Percentiles rank a stretch among this genome's conserved stretches.
phyloP scores from a whole-genome alignment of 345 rosid genomes.

The Anastatica hierochuntica region DNA sequence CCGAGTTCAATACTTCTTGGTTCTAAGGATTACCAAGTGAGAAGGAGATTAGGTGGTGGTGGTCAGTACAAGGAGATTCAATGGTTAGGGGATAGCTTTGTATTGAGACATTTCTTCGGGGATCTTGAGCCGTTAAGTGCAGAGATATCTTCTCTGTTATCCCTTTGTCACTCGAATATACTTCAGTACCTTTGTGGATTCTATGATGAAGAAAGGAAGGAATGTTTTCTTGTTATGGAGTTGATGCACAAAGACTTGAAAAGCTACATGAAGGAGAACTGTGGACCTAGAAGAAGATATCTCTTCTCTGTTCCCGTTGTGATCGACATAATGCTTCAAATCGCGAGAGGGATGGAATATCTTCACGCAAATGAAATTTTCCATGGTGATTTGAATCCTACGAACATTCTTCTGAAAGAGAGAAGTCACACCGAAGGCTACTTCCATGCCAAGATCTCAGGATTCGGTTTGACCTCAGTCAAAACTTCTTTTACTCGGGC shows the following conservation, averaged over 20 bases:
- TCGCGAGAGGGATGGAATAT: constrained; percentile 90
- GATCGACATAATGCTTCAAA: constrained; percentile 81
- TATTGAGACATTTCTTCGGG: constrained; percentile 50
- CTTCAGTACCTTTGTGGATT: constrained; percentile 68
- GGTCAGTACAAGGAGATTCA: constrained; percentile 73
- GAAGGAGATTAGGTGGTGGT: constrained; percentile 52
- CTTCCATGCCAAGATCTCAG: constrained; percentile 63
- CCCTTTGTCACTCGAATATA: constrained; percentile 76
- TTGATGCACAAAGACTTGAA: constrained; percentile 64
- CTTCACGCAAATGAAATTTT: constrained; percentile 52
- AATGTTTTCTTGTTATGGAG: constrained; percentile 69
- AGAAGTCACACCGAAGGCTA: constrained; percentile 59
- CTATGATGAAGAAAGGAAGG: constrained; percentile 65
- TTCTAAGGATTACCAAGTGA: constrained; percentile 61
- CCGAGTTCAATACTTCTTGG: constrained; percentile 58
- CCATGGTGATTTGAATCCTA: constrained; percentile 72
- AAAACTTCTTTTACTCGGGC: constrained; percentile 25
- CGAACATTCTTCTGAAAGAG: constrained; percentile 51
- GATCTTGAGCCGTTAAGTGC: constrained; percentile 42
- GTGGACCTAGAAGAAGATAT: constrained; percentile 50
- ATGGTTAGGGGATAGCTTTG: constrained; percentile 78
- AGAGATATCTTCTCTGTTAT: constrained; percentile 53
- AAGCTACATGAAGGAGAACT: constrained; percentile 56
- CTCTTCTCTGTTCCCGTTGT: constrained; percentile 52
- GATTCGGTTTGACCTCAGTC: constrained; percentile 42